A percentile compares a stretch with the other conserved stretches of the same genome.
These are phyloP conservation scores for Termitomyces sp. DNA, from an alignment of 768 basidiomycete genomes.

Conservation along the genomic window DNA sequence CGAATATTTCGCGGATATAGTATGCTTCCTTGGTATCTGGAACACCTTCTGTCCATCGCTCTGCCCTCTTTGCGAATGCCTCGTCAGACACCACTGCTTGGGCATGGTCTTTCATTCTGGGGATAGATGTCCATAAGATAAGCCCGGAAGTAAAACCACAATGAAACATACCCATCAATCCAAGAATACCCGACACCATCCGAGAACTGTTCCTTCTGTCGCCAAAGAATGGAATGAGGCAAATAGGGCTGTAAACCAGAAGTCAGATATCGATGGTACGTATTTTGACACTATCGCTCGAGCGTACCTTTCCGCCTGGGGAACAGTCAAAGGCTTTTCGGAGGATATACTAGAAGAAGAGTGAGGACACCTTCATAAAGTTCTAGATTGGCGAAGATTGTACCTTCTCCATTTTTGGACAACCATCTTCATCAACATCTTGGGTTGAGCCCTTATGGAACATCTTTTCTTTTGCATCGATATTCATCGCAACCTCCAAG, in stretches of 20 bases:
- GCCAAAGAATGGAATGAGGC: constrained; percentile 92
- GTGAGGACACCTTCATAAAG: neutral
- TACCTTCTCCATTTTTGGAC: constrained; percentile 96
- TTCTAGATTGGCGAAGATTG: neutral
- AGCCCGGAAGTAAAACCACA: neutral
- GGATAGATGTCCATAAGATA: constrained; percentile 6
- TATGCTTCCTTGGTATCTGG: constrained; percentile 98
- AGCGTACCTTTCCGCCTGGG: constrained; percentile 66
- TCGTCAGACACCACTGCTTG: constrained; percentile 76
- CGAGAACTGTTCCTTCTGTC: constrained; percentile 99
- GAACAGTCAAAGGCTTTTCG: constrained; percentile 93
- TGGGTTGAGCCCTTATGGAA: constrained; percentile 80
- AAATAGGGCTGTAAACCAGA: constrained; percentile 69
- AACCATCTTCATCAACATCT: constrained; percentile 77
- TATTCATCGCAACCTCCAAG: constrained; percentile 89
- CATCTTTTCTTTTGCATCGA: constrained; percentile 84
- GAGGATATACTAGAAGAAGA: constrained; percentile 72
- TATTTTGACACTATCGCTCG: neutral
- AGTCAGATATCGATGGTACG: neutral
- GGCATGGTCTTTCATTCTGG: constrained; percentile 88
- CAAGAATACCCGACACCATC: constrained; percentile 98
- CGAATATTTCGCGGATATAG: constrained; percentile 88
- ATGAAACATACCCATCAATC: constrained; percentile 80
- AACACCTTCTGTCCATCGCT: constrained; percentile 75
- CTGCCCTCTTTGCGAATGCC: constrained; percentile 61